Base-by-base conservation (phyloP, 2,329 filamentous ascomycete genomes). In the Magnaporthiopsis incrustans region DNA sequence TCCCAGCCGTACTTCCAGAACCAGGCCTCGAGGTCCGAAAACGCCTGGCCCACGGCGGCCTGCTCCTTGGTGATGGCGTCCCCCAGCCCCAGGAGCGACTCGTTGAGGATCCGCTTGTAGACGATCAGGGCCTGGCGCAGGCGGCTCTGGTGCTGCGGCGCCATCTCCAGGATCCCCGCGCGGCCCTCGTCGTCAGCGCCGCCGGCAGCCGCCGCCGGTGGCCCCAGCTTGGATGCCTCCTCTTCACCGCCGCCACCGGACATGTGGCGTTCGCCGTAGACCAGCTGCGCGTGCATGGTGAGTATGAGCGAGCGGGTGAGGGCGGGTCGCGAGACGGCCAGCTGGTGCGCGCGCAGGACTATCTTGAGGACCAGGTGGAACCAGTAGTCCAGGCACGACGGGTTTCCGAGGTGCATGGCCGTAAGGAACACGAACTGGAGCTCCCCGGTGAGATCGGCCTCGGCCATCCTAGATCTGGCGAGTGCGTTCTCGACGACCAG, bases 371-470 rank as follows among this genome's bases (percentile, higher is more conserved):
- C 71, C 66, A 85, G 78, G 68, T 85, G 78, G 77, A 80, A 84
- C 85, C 85, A 88, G 66, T 88, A 85, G 66, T 86, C 83, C 58
- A 86, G 75, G 67, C 85, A 88, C 11, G 82, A 77, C 57, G 82
- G 74, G 70, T 86, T 88, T 57, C 82, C 81, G 1, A 88, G 78
- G 64, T 84, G 78, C 70, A 82, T 79, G 53, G 85, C 85, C 0
- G 81, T 81, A 5, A 88, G 69, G 68, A 82, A 88, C 57, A 80
- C 79, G 70, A 88, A 82, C 68, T 88, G 85, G 2, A 88, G 71
- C 70, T 89, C 85, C 60, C 84, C 85, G 6, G 85, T 71, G 32
- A 88, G 72, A 63, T 84, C 80, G 1, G 75, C 73, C 38, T 77
- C 76, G 0, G 64, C 66, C 12, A 75, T 30, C 7, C 68, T 62